phyloP scores from a whole-genome alignment of 257 asterid genomes.

The Ehretia macrophylla region DNA sequence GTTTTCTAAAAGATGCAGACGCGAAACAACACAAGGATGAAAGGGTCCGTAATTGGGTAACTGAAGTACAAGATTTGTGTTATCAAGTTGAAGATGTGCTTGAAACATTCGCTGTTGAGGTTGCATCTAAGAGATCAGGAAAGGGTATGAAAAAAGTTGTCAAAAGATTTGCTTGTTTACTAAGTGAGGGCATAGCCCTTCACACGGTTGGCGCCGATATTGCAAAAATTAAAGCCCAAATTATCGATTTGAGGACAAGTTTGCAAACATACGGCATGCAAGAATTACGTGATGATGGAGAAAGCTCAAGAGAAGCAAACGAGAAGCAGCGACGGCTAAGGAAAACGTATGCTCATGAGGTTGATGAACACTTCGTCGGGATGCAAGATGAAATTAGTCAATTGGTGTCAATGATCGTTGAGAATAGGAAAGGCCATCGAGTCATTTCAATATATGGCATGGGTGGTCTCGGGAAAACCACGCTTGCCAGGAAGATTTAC shows the following conservation, averaged over 20 bases:
- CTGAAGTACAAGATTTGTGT: not conserved
- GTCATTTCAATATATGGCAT: conserved; percentile 21
- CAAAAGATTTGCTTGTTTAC: not conserved
- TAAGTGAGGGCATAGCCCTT: not conserved
- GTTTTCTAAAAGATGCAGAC: conserved; percentile 7
- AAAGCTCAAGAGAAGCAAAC: not conserved
- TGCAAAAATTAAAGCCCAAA: not conserved
- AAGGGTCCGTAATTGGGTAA: not conserved
- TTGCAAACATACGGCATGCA: not conserved
- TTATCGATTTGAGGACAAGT: not conserved
- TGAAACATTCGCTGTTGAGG: no score
- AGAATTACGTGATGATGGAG: not conserved
- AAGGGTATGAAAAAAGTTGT: not conserved
- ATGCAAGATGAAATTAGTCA: conserved; percentile 14
- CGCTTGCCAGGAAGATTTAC: conserved; percentile 23
- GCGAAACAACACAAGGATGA: not conserved
- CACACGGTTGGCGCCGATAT: not conserved
- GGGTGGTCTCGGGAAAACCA: conserved; percentile 33
- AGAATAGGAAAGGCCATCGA: not conserved
- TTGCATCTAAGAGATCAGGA: no score
- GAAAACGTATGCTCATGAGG: not conserved
- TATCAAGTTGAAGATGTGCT: conserved; percentile 5
- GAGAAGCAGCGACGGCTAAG: not conserved
- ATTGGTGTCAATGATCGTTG: conserved; percentile 4
- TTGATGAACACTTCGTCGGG: conserved; percentile 15